phyloP scores from a whole-genome alignment of 495 filamentous ascomycete species.

The Aspergillus diversus region DNA sequence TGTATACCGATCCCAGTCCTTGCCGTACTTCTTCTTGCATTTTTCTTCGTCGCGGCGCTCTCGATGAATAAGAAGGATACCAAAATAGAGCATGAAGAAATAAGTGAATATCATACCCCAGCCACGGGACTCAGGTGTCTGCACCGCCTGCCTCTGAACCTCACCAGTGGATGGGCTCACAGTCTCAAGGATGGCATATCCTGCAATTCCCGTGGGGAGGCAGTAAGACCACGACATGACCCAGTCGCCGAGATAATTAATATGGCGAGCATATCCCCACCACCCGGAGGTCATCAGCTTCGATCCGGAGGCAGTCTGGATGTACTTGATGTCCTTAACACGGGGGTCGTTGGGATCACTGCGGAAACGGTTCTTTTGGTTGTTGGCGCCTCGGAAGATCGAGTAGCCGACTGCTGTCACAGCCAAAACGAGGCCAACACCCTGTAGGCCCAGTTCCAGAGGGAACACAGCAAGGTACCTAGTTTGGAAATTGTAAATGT shows the following conservation, averaged over 20 bases:
- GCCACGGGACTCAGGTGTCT: slow-evolving; percentile 68
- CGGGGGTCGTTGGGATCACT: slow-evolving; percentile 83
- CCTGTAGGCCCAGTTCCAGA: slow-evolving; percentile 67
- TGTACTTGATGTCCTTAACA: slow-evolving; percentile 80
- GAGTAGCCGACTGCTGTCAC: slow-evolving; percentile 73
- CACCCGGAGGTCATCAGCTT: slow-evolving; percentile 85
- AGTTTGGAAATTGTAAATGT: slow-evolving; percentile 83
- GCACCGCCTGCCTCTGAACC: slow-evolving; percentile 61
- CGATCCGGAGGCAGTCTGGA: slow-evolving; percentile 81
- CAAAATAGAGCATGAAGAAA: slow-evolving; percentile 96
- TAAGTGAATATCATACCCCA: slow-evolving; percentile 91
- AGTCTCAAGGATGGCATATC: slow-evolving; percentile 63
- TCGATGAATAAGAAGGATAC: slow-evolving; percentile 85
- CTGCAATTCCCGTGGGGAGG: slow-evolving; percentile 85
- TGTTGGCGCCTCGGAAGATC: slow-evolving; percentile 91
- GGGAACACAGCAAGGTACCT: slow-evolving; percentile 89
- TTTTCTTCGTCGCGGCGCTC: slow-evolving; percentile 91
- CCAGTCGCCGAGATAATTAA: slow-evolving; percentile 99
- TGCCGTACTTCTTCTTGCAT: slow-evolving; percentile 89
- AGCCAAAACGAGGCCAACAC: slow-evolving; percentile 62
- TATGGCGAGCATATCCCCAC: slow-evolving; percentile 93
- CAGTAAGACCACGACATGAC: slow-evolving; percentile 90
- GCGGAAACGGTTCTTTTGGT: slow-evolving; percentile 92
- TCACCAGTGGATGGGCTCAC: slow-evolving; percentile 54
- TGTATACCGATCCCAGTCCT: slow-evolving; percentile 91